Percentiles rank a stretch among this genome's conserved stretches.
Conservation (phyloP, 164 flowering plant species). For the Akebia trifoliata region DNA sequence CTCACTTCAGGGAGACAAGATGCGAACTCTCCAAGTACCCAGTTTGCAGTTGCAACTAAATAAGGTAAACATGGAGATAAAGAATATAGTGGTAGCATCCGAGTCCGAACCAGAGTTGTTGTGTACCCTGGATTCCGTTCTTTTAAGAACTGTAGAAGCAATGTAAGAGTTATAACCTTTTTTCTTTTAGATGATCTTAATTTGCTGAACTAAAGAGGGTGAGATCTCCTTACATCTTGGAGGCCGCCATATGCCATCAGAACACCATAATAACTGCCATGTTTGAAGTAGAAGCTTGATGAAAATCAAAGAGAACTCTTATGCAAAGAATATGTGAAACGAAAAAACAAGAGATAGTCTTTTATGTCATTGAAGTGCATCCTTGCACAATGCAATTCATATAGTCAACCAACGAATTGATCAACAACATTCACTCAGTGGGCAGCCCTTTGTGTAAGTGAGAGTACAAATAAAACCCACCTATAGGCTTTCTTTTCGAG, state of each 20-base stretch:
- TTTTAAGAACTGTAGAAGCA: constrained; percentile 47
- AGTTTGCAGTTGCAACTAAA: constrained; percentile 73
- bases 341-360: neutral
- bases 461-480: too few species aligned
- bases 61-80: constrained; percentile 35
- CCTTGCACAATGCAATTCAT: too few species aligned
- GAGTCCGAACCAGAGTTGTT: constrained; percentile 38
- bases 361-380: neutral
- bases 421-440: too few species aligned
- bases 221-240: constrained; percentile 53
- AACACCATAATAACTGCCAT: constrained; percentile 74
- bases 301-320: neutral
- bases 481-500: too few species aligned
- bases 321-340: neutral
- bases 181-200: constrained; percentile 5
- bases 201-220: constrained; percentile 3
- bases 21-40: constrained; percentile 83
- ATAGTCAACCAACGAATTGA: too few species aligned
- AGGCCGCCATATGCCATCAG: constrained; percentile 78
- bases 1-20: constrained; percentile 73
- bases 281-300: constrained; percentile 2
- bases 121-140: constrained; percentile 49
- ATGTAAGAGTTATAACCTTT: neutral
- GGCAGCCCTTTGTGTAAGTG: too few species aligned
- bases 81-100: constrained; percentile 60